A percentile compares a stretch with the other conserved stretches of the same genome.
Conservation (phyloP, 1,139 yeast genomes). For the Hansenula sp. region DNA sequence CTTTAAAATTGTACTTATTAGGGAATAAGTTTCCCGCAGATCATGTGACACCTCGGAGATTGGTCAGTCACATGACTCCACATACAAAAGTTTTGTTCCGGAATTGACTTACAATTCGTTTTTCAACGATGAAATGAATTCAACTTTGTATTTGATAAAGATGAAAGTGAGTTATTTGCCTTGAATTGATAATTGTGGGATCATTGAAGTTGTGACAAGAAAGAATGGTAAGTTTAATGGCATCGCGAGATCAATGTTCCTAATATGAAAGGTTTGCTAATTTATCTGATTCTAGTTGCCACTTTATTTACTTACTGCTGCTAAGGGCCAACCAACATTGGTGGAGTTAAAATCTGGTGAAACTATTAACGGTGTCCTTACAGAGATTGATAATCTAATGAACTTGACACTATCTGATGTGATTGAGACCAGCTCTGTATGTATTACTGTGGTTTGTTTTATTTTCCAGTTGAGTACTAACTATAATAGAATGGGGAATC, state of each 20-base stretch:
- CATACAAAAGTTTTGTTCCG: too few species aligned
- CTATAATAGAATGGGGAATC: conserved; percentile 47
- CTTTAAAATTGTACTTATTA: too few species aligned
- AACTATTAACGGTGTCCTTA: conserved; percentile 78
- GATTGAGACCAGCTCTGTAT: conserved; percentile 58
- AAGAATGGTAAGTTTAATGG: background rate
- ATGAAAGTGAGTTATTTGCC: too few species aligned
- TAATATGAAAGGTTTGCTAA: background rate
- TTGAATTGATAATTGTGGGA: too few species aligned
- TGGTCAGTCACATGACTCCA: too few species aligned
- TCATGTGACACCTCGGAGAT: too few species aligned
- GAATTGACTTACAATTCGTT: too few species aligned
- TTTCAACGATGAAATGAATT: too few species aligned
- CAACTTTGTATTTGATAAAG: too few species aligned
- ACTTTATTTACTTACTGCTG: conserved; percentile 81
- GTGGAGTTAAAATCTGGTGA: conserved; percentile 94
- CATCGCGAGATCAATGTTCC: background rate
- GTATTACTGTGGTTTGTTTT: conserved; percentile 7
- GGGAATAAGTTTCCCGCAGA: too few species aligned
- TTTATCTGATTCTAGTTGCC: conserved; percentile 55
- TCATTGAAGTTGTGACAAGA: background rate
- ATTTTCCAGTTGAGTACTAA: too few species aligned
- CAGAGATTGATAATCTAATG: conserved; percentile 95
- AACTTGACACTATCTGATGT: conserved; percentile 81
- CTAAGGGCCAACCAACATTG: conserved; percentile 83